Percentiles rank a stretch among this genome's conserved stretches.
These are phyloP conservation scores for Pythium aphanidermatum DNA, from an alignment of 352 stramenopile genomes.

Conservation along the genomic window DNA sequence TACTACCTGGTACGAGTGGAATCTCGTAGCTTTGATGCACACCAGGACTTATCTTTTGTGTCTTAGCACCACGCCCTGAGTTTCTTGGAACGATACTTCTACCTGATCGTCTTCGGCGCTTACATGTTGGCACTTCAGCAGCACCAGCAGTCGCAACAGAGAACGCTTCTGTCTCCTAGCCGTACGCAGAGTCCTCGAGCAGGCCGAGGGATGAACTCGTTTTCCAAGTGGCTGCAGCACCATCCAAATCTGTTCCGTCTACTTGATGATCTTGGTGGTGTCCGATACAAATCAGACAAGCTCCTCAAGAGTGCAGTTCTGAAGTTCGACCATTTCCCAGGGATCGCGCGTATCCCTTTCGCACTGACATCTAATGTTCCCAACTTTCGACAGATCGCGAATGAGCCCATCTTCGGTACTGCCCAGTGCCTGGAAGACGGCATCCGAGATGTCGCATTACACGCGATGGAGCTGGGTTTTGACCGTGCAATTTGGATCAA, in stretches of 20 bases:
- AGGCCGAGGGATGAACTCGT: slow-evolving; percentile 37
- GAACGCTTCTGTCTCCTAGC: slow-evolving; percentile 1
- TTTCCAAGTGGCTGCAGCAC: slow-evolving; percentile 80
- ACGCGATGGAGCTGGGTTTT: slow-evolving; percentile 40
- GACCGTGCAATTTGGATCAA: slow-evolving; percentile 88
- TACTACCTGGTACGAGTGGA: slow-evolving; percentile 55
- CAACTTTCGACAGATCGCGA: slow-evolving; percentile 79
- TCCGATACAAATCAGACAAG: slow-evolving; percentile 79
- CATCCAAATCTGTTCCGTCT: slow-evolving; percentile 69
- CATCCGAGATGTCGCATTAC: slow-evolving; percentile 56
- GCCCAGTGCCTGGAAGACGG: slow-evolving; percentile 73
- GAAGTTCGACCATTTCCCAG: slow-evolving; percentile 89
- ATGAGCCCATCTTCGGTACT: slow-evolving; percentile 82
- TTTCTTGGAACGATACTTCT: slow-evolving; percentile 86
- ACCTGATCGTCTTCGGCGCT: slow-evolving; percentile 81
- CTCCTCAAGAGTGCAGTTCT: slow-evolving; percentile 77
- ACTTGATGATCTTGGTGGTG: slow-evolving; percentile 66
- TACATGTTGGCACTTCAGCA: slow-evolving; percentile 53
- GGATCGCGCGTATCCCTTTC: slow-evolving; percentile 58
- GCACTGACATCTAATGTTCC: slow-evolving; percentile 63
- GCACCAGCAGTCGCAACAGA: slow-evolving; percentile 6
- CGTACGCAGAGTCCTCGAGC: slow-evolving; percentile 13
- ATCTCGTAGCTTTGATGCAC: background rate
- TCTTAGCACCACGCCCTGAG: slow-evolving; percentile 74
- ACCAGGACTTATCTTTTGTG: background rate